A percentile compares a stretch with the other conserved stretches of the same genome.
phyloP scores from a whole-genome alignment of 306 rosid species.

The Fagus crenata region DNA sequence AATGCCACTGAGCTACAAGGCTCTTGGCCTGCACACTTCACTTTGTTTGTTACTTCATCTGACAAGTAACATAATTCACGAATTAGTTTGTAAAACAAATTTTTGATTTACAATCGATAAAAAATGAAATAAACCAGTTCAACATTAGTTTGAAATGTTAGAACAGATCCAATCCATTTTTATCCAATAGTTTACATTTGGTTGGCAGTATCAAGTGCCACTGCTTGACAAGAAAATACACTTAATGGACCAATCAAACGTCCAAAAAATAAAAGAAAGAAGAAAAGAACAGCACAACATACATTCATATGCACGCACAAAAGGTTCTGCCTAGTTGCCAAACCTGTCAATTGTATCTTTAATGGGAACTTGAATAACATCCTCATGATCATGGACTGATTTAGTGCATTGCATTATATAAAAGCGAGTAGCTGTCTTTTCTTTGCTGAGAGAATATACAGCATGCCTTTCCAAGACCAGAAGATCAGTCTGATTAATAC shows the following conservation, averaged over 20 bases:
- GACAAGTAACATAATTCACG: too few relatives aligned
- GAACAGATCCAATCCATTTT: background rate
- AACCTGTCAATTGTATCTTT: conserved; percentile 63
- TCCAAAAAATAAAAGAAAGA: background rate
- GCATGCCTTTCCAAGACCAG: conserved; percentile 55
- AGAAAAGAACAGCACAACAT: background rate
- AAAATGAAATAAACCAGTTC: background rate
- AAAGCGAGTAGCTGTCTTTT: conserved; percentile 59
- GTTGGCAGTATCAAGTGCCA: too few relatives aligned
- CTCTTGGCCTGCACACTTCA: too few relatives aligned
- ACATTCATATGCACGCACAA: background rate
- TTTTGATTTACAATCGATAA: background rate
- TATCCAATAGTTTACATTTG: background rate
- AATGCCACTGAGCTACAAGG: too few relatives aligned
- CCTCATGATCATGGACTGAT: conserved; percentile 31
- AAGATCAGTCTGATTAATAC: conserved; percentile 51
- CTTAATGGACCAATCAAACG: background rate
- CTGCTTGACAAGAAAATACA: too few relatives aligned
- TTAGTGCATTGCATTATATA: conserved; percentile 60
- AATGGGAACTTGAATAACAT: conserved; percentile 46
- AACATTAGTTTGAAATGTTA: background rate
- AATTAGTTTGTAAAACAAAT: background rate
- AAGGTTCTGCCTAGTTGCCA: background rate
- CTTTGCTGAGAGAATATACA: conserved; percentile 65
- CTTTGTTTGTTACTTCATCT: too few relatives aligned